phyloP scores from a whole-genome alignment of 306 rosid genomes.

The Begonia masoniana region DNA sequence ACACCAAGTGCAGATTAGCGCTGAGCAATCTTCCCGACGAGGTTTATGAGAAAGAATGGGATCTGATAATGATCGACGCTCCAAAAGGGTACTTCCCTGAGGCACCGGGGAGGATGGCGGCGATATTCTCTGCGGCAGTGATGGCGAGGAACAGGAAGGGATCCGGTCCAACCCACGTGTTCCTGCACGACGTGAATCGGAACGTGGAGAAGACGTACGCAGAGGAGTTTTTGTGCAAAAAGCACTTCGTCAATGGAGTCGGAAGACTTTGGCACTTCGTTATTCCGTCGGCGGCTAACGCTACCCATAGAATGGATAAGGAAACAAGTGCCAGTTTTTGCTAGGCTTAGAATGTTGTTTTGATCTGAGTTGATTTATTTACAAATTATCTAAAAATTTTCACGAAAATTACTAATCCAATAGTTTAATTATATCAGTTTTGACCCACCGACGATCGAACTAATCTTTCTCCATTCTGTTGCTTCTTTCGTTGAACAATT shows the following conservation, averaged over 20 bases:
- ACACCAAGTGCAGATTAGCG: constrained; percentile 41
- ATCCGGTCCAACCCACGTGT: constrained; percentile 73
- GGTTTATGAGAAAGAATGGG: constrained; percentile 81
- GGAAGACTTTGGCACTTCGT: constrained; percentile 80
- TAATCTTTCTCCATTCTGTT: no score
- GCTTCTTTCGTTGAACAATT: no score
- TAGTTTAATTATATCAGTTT: no score
- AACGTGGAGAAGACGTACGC: constrained; percentile 77
- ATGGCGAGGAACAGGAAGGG: constrained; percentile 62
- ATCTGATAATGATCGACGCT: constrained; percentile 82
- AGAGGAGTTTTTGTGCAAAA: constrained; percentile 60
- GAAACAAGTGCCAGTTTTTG: constrained; percentile 18
- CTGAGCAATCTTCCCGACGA: constrained; percentile 50
- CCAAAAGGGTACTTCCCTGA: constrained; percentile 69
- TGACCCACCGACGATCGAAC: no score
- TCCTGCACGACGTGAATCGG: constrained; percentile 78
- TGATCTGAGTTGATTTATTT: no score
- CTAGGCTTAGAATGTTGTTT: neutral
- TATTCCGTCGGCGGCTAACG: constrained; percentile 40
- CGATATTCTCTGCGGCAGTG: constrained; percentile 79
- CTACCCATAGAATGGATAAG: neutral
- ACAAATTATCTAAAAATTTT: no score
- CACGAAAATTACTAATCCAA: no score
- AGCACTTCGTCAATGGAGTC: constrained; percentile 31
- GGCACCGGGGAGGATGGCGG: constrained; percentile 89